A percentile compares a stretch with the other conserved stretches of the same genome.
These are phyloP conservation scores for Corniculantispora saksenae DNA, from an alignment of 2,329 filamentous ascomycete genomes.

Conservation along the genomic window DNA sequence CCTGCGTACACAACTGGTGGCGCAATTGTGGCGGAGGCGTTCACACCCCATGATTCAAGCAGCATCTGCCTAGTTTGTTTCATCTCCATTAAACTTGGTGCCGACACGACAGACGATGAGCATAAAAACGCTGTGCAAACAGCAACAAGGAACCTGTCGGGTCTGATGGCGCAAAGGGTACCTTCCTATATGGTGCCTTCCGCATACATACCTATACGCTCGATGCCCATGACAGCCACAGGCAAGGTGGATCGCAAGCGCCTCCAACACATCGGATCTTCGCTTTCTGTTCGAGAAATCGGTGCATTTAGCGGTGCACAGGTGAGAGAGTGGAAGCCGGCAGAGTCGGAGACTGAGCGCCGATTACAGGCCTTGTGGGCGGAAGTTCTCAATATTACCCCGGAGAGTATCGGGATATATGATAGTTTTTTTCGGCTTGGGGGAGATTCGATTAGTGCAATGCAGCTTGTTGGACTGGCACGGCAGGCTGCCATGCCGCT, in stretches of 20 bases:
- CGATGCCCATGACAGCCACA: not conserved
- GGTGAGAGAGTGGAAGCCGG: not conserved
- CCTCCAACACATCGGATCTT: not conserved
- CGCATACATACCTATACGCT: not conserved
- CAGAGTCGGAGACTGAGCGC: not conserved
- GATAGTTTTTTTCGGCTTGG: not conserved
- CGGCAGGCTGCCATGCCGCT: not conserved
- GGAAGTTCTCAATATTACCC: not conserved
- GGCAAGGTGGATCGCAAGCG: not conserved
- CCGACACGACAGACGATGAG: too few species aligned
- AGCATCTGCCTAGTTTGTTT: too few species aligned
- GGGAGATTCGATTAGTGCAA: not conserved
- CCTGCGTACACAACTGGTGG: too few species aligned
- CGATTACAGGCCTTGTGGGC: not conserved
- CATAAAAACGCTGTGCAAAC: too few species aligned
- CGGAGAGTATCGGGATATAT: not conserved
- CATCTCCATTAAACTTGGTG: too few species aligned
- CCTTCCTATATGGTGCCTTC: not conserved
- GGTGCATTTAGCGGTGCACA: not conserved
- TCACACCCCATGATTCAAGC: too few species aligned
- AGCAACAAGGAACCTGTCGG: too few species aligned
- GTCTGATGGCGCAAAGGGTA: too few species aligned
- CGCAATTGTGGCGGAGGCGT: too few species aligned
- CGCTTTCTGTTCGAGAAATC: not conserved
- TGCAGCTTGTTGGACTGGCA: not conserved